Conservation (phyloP, 257 asterid genomes). For the Mitragyna speciosa region DNA sequence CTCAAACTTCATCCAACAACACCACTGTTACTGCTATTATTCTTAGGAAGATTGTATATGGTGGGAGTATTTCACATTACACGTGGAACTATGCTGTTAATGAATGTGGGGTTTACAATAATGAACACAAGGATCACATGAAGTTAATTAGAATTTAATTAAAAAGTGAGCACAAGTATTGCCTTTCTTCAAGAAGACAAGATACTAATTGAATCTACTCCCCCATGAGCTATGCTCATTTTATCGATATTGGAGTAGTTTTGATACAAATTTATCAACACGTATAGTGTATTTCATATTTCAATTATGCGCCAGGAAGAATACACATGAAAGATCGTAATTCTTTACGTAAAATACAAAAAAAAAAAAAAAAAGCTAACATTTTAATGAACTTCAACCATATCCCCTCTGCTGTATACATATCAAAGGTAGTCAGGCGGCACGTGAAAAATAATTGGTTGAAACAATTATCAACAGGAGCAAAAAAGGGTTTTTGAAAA, state of each 20-base stretch:
- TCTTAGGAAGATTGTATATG: neutral
- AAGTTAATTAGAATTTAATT: neutral
- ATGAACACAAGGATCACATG: neutral
- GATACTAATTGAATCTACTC: neutral
- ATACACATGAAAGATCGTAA: neutral
- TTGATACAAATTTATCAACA: neutral
- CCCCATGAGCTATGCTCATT: neutral
- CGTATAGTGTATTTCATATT: neutral
- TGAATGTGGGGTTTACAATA: neutral
- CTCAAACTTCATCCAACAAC: neutral
- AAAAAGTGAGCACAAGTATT: neutral
- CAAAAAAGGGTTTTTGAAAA: neutral
- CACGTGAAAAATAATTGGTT: neutral
- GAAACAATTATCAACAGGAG: slow-evolving; percentile 24
- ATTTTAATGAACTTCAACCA: neutral
- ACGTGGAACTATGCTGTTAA: neutral
- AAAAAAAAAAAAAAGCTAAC: neutral
- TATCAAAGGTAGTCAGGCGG: neutral
- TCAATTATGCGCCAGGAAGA: neutral
- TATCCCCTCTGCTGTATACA: neutral
- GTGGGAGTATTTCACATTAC: neutral
- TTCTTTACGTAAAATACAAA: slow-evolving; percentile 2
- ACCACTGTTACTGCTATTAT: neutral
- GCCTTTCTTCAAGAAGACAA: neutral
- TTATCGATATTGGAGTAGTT: neutral